Base-by-base conservation (phyloP, 768 basidiomycete species). In the Mycena floridula region DNA sequence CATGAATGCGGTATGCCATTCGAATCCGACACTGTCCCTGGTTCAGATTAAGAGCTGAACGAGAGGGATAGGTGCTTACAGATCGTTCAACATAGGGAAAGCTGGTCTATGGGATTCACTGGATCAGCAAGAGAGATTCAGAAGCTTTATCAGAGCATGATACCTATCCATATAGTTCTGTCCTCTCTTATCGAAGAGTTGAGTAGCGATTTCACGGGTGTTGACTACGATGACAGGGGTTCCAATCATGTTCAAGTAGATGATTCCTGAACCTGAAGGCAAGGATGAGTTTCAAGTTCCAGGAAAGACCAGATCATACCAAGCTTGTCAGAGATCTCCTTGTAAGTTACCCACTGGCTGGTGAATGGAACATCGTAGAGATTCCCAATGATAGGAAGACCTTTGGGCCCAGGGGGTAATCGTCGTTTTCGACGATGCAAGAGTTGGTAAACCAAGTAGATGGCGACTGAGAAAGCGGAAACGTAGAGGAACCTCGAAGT, bases 81-180 rank as follows among this genome's bases (percentile, higher is more conserved):
- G 25, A 15, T 59, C 60, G 30, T 60, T 62, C 41, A 64, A 60
- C 62, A 64, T 64, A 0, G 56, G 58, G 11, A 56, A 22, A 40
- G 20, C n/a, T 8, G 48, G 48, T 36, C 48, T 49, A 21, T 24
- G n/a, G 3, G 23, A 13, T 2, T 39, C 28, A 16, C 28, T 12
- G 9, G 8, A 38, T 16, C 28, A 32, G 5, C 3, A 26, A 27
- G 4, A 25, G 8, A 30, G 18, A 12, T 35, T 22, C 13, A 35
- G 28, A 18, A n/a, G 22, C 4, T 28, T 13, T 8, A 9, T 30
- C 11, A 18, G 8, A 5, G 5, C 6, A 41, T 20, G 27, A 24
- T 50, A 65, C 50, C 62, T 55, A 44, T 65, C 63, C 8, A 68
- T 65, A 43, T 69, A 69, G 22, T 63, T 64, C 30, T 45, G 18